Evolutionary conservation across 2,329 filamentous ascomycete genomes (phyloP), one percentile per base, ranked within the genome.

Genomic region (Exophiala calicioides): DNA sequence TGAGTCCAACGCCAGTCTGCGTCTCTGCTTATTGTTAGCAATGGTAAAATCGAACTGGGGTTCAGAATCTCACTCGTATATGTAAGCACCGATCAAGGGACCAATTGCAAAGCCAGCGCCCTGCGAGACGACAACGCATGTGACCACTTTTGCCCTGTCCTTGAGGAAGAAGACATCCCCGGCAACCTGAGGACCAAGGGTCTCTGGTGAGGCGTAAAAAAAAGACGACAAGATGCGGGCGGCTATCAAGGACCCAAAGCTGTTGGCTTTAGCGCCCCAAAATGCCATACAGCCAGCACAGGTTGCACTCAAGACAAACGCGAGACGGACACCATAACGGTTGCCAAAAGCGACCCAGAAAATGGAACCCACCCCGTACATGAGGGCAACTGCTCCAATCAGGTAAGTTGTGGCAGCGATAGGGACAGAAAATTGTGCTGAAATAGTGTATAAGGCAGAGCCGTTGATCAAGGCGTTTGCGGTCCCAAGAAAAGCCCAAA

Each of bases 211-310:
- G 5, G 41, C 10, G 19, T 23, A 16, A 21, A 43, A 34, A 12
- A 8, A 10, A n/a, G 41, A 26, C 6, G 31, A 16, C 18, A 43
- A 12, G 32, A 27, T 44, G 2, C 41, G 30, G 16, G 41, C 30
- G 7, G 15, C 38, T 10, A 32, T 8, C 4, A 44, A 23, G 10
- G 15, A 16, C n/a, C 20, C 20, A 31, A 44, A 35, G 24, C 21
- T 37, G 31, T 24, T 38, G 33, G 42, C 42, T 30, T 23, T 18
- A 13, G 42, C 42, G 20, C 26, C 42, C 42, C 42, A 41, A 15
- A 41, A n/a, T 6, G 9, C 13, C 13, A 44, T 2, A 9, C 18
- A 35, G 8, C 18, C 41, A 8, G 9, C 41, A n/a, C 13, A 20
- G 3, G 24, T 12, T 8, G 41, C 18, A n/a, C 13, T 27, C 20